These are phyloP conservation scores for Sphagnurus paluster DNA, from an alignment of 1,284 basidiomycete species.

Conservation along the genomic window DNA sequence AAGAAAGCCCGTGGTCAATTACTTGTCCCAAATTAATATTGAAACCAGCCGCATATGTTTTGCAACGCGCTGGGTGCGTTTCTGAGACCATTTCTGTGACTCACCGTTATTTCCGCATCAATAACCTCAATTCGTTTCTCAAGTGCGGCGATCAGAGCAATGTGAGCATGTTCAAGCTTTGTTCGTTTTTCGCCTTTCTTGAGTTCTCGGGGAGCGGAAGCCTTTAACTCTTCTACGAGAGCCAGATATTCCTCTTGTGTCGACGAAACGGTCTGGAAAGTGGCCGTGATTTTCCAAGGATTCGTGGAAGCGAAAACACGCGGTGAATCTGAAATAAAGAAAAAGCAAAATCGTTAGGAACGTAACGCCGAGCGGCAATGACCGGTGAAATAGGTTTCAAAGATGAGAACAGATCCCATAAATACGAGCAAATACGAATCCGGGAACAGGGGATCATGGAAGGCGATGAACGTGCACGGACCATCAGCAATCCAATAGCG, in stretches of 20 bases:
- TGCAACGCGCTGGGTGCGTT: neutral
- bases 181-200: constrained; percentile 49
- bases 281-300: constrained; percentile 80
- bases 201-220: constrained; percentile 44
- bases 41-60: constrained; percentile 1
- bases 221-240: constrained; percentile 61
- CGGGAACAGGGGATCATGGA: constrained; percentile 34
- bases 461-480: constrained; percentile 55
- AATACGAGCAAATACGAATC: constrained; percentile 69
- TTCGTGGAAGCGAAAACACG: constrained; percentile 79
- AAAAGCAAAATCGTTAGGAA: constrained; percentile 27
- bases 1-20: constrained; percentile 20
- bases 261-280: constrained; percentile 67
- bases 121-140: constrained; percentile 64
- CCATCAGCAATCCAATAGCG: constrained; percentile 83
- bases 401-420: constrained; percentile 46
- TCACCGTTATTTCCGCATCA: constrained; percentile 68
- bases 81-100: constrained; percentile 27
- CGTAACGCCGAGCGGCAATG: constrained; percentile 28
- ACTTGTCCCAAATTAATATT: constrained; percentile 7
- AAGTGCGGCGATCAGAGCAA: constrained; percentile 57
- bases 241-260: constrained; percentile 69
- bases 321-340: constrained; percentile 64
- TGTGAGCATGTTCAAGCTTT: constrained; percentile 58
- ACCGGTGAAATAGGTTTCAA: constrained; percentile 30